Conservation (phyloP, 306 rosid genomes). For the Crotalaria pallida region DNA sequence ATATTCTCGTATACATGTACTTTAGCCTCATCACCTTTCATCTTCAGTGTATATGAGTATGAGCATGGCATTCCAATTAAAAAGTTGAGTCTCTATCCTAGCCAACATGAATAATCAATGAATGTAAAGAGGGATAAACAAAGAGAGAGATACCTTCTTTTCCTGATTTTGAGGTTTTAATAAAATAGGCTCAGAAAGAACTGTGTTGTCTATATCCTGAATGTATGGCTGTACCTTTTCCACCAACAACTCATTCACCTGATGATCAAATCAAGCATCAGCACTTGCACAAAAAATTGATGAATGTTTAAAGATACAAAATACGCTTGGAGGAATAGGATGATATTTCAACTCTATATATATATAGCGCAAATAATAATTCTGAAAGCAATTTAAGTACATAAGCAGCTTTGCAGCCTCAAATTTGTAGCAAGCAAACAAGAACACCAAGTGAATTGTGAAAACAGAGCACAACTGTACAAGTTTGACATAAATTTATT, state of each 20-base stretch:
- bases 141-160: slow-evolving; percentile 45
- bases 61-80: neutral
- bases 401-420: neutral
- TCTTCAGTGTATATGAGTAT: neutral
- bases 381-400: neutral
- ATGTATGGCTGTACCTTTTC: slow-evolving; percentile 75
- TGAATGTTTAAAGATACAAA: neutral
- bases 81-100: neutral
- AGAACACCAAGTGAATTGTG: neutral
- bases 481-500: neutral
- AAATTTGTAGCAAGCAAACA: neutral
- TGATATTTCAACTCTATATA: neutral
- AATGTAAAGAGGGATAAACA: neutral
- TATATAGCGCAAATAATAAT: neutral
- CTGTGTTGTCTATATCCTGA: slow-evolving; percentile 36
- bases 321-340: neutral
- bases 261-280: slow-evolving; percentile 30
- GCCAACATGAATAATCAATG: slow-evolving; percentile 15
- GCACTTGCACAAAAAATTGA: neutral
- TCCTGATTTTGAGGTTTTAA: slow-evolving; percentile 49
- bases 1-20: neutral
- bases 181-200: slow-evolving; percentile 69
- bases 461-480: neutral
- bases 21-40: neutral
- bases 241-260: slow-evolving; percentile 81